Base-by-base conservation (phyloP, 2,329 filamentous ascomycete genomes). In the Lomentospora prolificans region DNA sequence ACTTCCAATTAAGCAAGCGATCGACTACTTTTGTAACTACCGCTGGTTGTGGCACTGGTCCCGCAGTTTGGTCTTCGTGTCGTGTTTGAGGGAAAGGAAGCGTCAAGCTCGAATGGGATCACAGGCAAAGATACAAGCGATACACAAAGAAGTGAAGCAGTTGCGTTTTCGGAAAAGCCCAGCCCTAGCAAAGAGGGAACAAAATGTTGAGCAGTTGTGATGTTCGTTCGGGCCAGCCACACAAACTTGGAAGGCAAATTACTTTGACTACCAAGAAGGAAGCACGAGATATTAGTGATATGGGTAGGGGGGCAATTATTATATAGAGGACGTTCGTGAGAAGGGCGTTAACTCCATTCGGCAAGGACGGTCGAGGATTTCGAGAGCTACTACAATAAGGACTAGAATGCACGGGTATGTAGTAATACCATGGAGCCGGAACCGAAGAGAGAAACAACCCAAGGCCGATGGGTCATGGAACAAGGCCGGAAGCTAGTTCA, bases 141-240 rank as follows among this genome's bases (percentile, higher is more conserved):
- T 12, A 48, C 19, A 41, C 36, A 41, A 17, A 41, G 36, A 53
- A 51, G 51, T 46, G 50, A 57, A 50, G 36, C 57, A 46, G 56
- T 55, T 30, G 53, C 36, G 55, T 61, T 48, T 33, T 55, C n/a
- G n/a, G n/a, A n/a, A n/a, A 57, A 56, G 55, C 51, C 30, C 57
- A 59, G 53, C 48, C 58, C 46, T 57, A 56, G 54, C 50, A 41
- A 33, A 55, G 36, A 53, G 31, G 57, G 46, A 50, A 56, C 55
- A 57, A 33, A 27, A 24, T 48, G 44, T 25, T 22, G 44, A 48
- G 6, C 12, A 12, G 22, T 48, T 19, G 44, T 48, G 22, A 22
- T 17, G 17, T 48, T 22, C 17, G 17, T 48, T 22, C 17, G 44
- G 44, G 24, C 44, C 44, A 19, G 44, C 44, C 44, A 48, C 44